Evolutionary conservation across 1,284 basidiomycete species (phyloP).

Genomic region (Naganishia liquefaciens): DNA sequence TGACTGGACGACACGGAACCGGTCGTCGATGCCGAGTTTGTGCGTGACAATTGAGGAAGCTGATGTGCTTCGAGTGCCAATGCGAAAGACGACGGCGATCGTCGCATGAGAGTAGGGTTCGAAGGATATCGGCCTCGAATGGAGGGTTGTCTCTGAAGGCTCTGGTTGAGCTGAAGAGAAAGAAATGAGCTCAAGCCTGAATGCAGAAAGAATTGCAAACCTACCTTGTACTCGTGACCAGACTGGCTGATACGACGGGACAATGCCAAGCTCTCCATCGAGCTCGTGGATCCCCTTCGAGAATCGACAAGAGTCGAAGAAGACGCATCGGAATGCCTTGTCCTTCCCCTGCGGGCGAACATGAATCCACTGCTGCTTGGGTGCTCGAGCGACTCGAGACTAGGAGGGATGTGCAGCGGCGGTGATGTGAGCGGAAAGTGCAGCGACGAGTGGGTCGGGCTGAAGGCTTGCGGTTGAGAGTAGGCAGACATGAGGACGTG

Average conservation of each 20-base stretch:
- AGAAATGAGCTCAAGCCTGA: neutral
- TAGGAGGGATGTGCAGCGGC: conserved; percentile 24
- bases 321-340: conserved; percentile 8
- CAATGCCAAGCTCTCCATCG: conserved; percentile 12
- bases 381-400: conserved; percentile 5
- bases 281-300: neutral
- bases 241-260: neutral
- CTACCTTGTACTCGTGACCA: neutral
- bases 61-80: neutral
- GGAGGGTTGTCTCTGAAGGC: conserved; percentile 5
- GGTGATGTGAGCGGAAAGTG: conserved; percentile 24
- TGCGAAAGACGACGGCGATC: conserved; percentile 8
- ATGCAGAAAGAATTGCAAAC: neutral
- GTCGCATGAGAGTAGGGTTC: conserved; percentile 3
- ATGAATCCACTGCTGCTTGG: conserved; percentile 19
- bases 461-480: conserved; percentile 8
- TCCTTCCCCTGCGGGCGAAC: conserved; percentile 8
- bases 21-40: conserved; percentile 21
- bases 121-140: conserved; percentile 6
- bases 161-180: neutral
- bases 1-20: neutral
- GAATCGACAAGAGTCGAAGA: neutral
- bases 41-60: conserved; percentile 19
- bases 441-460: conserved; percentile 8
- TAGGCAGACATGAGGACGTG: conserved; percentile 19